Base-by-base conservation (phyloP, 768 basidiomycete species). In the Termitomyces sp. region DNA sequence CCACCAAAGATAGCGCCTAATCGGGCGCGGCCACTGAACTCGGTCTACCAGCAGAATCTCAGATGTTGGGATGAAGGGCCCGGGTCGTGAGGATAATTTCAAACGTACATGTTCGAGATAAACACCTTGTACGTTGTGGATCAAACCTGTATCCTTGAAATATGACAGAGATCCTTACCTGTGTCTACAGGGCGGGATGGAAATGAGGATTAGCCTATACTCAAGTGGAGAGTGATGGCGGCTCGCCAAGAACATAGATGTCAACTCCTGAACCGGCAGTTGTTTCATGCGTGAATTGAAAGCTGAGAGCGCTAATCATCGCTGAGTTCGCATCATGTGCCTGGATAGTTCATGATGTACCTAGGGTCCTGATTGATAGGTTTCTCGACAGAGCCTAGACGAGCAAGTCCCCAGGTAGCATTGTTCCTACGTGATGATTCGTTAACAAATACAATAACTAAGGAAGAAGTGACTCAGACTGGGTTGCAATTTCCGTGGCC, bases 11-110 rank as follows among this genome's bases (percentile, higher is more conserved):
- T 73, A 1, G 66, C 64, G 14, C 77, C 78, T 72, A 73, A 77
- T 16, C 54, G 60, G 10, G 76, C 77, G 35, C 77, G 75, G 7
- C 75, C 76, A 54, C 67, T 73, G 54, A 80, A 80, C 57, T 74
- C 62, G 17, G 50, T 49, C 74, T 76, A 59, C 4, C 34, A 43
- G 19, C 14, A 12, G 9, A 25, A 23, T 5, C 4, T n/a, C 2
- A 27, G 14, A 5, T 5, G 7, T n/a, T n/a, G n/a, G n/a, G 9
- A 31, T 9, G 31, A 12, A 43, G 23, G 5, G 8, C 17, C 52
- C 11, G 11, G 5, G 34, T 37, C n/a, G n/a, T n/a, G n/a, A n/a
- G n/a, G n/a, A 34, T n/a, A 7, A 4, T 4, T 10, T 14, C 14
- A 32, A 2, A 27, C 53, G 46, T 47, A 58, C 57, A 31, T 62